A percentile compares a stretch with the other conserved stretches of the same genome.
phyloP scores from a whole-genome alignment of 2,329 filamentous ascomycete species.

The Fusarium falciforme region DNA sequence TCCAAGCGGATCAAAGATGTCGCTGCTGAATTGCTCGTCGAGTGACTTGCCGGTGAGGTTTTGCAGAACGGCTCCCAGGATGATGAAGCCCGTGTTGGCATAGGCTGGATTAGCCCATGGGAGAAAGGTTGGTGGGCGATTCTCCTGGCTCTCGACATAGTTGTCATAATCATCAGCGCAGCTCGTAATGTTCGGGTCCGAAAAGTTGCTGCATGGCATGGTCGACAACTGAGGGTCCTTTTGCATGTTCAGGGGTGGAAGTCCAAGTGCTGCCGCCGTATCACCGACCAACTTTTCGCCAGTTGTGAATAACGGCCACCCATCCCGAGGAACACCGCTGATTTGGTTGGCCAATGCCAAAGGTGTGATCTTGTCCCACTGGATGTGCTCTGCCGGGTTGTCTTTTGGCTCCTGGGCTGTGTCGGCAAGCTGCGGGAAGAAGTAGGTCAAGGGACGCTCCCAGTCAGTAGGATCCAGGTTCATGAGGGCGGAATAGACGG shows the following conservation, averaged over 20 bases:
- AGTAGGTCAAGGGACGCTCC: slow-evolving; percentile 23
- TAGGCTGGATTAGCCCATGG: slow-evolving; percentile 21
- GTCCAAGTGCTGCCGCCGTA: background rate
- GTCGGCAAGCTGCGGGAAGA: slow-evolving; percentile 18
- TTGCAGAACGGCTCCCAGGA: slow-evolving; percentile 11
- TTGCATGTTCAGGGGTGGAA: background rate
- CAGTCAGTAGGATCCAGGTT: slow-evolving; percentile 19
- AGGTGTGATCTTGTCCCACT: slow-evolving; percentile 48
- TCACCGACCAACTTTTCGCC: background rate
- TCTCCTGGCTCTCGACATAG: background rate
- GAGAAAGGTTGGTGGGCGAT: slow-evolving; percentile 11
- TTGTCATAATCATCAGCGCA: background rate
- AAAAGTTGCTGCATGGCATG: slow-evolving; percentile 2
- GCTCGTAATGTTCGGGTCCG: background rate
- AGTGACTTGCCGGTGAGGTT: slow-evolving; percentile 13
- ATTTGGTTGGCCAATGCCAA: slow-evolving; percentile 52
- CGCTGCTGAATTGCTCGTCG: background rate
- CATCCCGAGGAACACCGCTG: slow-evolving; percentile 32
- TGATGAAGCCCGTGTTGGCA: slow-evolving; percentile 23
- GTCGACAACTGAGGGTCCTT: slow-evolving; percentile 1
- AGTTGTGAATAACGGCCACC: background rate
- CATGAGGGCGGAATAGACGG: slow-evolving; percentile 50
- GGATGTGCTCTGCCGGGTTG: slow-evolving; percentile 18
- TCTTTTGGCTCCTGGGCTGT: background rate
- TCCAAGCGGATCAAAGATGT: slow-evolving; percentile 20